Conservation (phyloP, 345 rosid species). For the Hypericum perforatum region DNA sequence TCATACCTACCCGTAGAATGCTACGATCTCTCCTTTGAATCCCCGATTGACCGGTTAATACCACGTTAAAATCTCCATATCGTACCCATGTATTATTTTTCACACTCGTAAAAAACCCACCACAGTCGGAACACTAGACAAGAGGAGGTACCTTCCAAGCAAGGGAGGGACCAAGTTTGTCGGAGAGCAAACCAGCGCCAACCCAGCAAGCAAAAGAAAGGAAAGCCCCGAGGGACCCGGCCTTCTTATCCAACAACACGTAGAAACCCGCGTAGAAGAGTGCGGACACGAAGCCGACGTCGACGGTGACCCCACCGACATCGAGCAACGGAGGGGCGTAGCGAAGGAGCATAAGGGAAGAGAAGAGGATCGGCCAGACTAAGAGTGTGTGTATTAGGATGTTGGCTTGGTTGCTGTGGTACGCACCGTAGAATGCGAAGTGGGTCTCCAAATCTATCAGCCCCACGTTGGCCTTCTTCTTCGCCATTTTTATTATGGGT, state of each 20-base stretch:
- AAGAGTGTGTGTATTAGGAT: slow-evolving; percentile 38
- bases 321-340: slow-evolving; percentile 42
- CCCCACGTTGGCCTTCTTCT: slow-evolving; percentile 3
- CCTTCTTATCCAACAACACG: slow-evolving; percentile 39
- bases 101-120: too few relatives aligned
- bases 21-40: too few relatives aligned
- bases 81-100: too few relatives aligned
- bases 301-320: slow-evolving; percentile 24
- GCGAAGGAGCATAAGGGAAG: slow-evolving; percentile 36
- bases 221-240: slow-evolving; percentile 52
- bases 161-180: slow-evolving; percentile 39
- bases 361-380: slow-evolving; percentile 62
- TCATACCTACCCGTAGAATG: too few relatives aligned
- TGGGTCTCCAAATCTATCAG: slow-evolving; percentile 43
- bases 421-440: slow-evolving; percentile 46
- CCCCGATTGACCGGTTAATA: too few relatives aligned
- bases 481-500: too few relatives aligned
- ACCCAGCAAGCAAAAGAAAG: slow-evolving; percentile 42
- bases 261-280: slow-evolving; percentile 36
- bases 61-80: too few relatives aligned
- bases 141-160: slow-evolving; percentile 35
- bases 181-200: slow-evolving; percentile 28
- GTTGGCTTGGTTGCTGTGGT: slow-evolving; percentile 37
- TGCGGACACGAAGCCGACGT: slow-evolving; percentile 40
- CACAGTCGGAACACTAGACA: too few relatives aligned